phyloP scores from a whole-genome alignment of 805 yeast species.

The Kodamaea sagamina region DNA sequence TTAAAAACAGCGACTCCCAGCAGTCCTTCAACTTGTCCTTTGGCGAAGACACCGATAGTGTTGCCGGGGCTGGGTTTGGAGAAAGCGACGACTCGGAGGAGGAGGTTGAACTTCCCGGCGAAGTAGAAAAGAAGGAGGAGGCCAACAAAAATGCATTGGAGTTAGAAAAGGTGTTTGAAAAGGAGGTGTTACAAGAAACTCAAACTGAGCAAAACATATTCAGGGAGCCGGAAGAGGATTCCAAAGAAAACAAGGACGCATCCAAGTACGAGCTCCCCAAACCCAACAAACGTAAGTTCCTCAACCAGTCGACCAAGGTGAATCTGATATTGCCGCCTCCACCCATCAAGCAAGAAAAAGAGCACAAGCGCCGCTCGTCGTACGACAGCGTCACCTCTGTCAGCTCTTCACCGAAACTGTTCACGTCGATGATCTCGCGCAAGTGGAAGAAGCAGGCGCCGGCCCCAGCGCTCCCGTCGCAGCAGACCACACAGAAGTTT shows the following conservation, averaged over 20 bases:
- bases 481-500: constrained; percentile 4
- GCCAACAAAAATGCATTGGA: neutral
- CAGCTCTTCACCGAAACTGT: constrained; percentile 35
- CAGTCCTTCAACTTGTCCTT: constrained; percentile 43
- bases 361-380: constrained; percentile 32
- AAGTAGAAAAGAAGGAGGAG: constrained; percentile 3
- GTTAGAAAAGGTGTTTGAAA: neutral
- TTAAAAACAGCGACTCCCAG: constrained; percentile 40
- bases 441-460: constrained; percentile 24
- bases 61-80: constrained; percentile 45
- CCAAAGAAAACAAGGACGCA: neutral
- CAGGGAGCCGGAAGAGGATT: constrained; percentile 5
- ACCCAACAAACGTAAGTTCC: constrained; percentile 6
- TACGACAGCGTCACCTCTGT: constrained; percentile 25
- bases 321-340: constrained; percentile 19
- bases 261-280: constrained; percentile 5
- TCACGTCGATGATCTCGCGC: constrained; percentile 32
- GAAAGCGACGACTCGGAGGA: constrained; percentile 21
- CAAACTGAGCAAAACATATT: constrained; percentile 7
- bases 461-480: neutral
- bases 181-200: neutral
- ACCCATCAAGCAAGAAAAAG: constrained; percentile 15
- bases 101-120: constrained; percentile 1
- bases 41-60: constrained; percentile 31
- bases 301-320: constrained; percentile 10